Evolutionary conservation across 139 green algal species (phyloP).

Genomic region (Eudorina sp.): DNA sequence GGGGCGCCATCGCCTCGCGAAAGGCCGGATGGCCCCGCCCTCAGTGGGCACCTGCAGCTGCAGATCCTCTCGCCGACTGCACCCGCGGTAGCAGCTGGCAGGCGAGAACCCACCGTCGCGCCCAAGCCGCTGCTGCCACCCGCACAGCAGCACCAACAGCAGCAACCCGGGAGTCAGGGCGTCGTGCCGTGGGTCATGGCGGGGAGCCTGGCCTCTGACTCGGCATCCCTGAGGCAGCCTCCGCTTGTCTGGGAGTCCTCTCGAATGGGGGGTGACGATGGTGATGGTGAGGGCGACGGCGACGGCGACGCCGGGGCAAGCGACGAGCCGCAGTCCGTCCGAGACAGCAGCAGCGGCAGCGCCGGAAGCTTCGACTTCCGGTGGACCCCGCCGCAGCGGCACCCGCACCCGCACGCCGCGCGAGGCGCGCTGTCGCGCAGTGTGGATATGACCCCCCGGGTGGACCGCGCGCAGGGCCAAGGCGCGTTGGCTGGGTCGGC

Average conservation of each 20-base stretch:
- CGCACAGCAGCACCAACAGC: background rate
- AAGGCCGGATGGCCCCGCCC: too few species aligned
- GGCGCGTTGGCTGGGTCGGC: too few species aligned
- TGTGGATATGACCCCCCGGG: background rate
- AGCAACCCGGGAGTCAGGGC: background rate
- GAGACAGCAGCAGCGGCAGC: slow-evolving; percentile 17
- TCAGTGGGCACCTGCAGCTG: background rate
- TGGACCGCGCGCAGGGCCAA: too few species aligned
- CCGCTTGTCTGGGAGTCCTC: too few species aligned
- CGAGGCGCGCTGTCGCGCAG: too few species aligned
- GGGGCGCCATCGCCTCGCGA: background rate
- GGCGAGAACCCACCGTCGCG: too few species aligned
- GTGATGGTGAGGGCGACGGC: too few species aligned
- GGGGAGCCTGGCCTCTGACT: background rate
- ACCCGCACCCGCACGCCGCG: background rate
- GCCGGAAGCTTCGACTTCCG: background rate
- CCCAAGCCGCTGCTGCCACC: background rate
- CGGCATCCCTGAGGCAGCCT: too few species aligned
- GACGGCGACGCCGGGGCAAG: too few species aligned
- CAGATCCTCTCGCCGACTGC: background rate
- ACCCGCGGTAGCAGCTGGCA: background rate
- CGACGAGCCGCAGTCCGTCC: too few species aligned
- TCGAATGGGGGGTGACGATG: too few species aligned
- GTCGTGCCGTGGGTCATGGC: background rate
- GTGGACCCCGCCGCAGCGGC: background rate